Evolutionary conservation across 192 early-diverging fungal genomes (phyloP), one percentile per base, ranked within the genome.

Genomic region (Funneliformis geosporum): DNA sequence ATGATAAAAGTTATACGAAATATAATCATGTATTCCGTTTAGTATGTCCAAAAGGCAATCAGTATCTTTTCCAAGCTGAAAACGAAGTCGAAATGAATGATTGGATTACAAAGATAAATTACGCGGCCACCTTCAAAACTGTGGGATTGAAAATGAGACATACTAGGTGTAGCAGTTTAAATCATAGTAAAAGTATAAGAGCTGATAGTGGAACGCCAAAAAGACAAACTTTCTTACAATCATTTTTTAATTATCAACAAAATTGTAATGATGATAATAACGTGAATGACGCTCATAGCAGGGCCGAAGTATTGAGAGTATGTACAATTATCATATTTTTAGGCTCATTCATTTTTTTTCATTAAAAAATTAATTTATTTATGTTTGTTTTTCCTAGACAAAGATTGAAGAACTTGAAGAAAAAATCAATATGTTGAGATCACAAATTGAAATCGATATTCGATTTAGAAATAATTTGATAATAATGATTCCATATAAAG

Each of bases 81-180:
- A 85, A 83, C 64, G 92, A 92, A 76, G 85, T 88, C 43, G 88
- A 91, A 27, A 91, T 95, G 83, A 90, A 93, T 40, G 92, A 95
- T 79, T 95, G 94, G 94, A 93, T 95, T 87, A 83, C 88, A 44
- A 89, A 90, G 60, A 91, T 95, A 70, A 95, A 95, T 85, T 95
- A 93, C 80, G 93, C 93, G 0, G 89, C 92, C 8, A 86, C 92
- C 18, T 88, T 95, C 81, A 95, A 93, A 79, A 89, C 92, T 11
- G 82, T 82, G 2, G 88, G 87, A 2, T 83, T 89, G 2, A 78
- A 82, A 75, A 73, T 86, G 25, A 66, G 81, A 67, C n/a, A 40
- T 14, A 62, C 14, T 21, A 76, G 46, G 38, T 70, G 62, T 39
- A 62, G 5, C 60, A 73, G 14, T 43, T 16, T 12, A 39, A 60